Evolutionary conservation across 2,329 filamentous ascomycete species (phyloP), one percentile per base, ranked within the genome.

Genomic region (Furcasterigmium sp.): DNA sequence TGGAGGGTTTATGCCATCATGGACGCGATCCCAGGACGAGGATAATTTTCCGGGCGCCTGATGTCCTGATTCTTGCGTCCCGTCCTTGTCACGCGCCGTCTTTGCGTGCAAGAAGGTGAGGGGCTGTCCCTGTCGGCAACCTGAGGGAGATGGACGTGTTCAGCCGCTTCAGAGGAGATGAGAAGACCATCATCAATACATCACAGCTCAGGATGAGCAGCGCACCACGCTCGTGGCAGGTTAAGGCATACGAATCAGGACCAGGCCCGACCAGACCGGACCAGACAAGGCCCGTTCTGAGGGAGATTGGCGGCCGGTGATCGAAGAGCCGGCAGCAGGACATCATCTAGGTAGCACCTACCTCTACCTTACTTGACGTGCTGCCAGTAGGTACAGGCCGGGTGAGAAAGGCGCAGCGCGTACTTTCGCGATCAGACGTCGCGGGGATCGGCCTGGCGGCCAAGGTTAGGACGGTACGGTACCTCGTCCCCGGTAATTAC

Each of bases 1-100:
- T 54, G 57, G 51, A 54, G 47, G 47, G 53, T 52, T n/a, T 58
- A 59, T 60, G 53, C 55, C 55, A 58, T 55, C 56, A 52, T 53
- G 53, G 15, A 41, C 39, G 19, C 30, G 39, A 29, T 54, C 56
- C 51, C 57, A 56, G 46, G 49, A 39, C 35, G 30, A 45, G 51
- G 52, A 63, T 56, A 64, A 63, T 62, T 64, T 61, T 63, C 62
- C 61, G 60, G 53, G 53, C 56, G 54, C 56, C 54, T 60, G 51
- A 9, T 15, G 32, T 26, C 23, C n/a, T 35, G 32, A 17, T n/a
- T n/a, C n/a, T n/a, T n/a, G n/a, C n/a, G n/a, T n/a, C n/a, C n/a
- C n/a, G n/a, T n/a, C n/a, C n/a, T n/a, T n/a, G n/a, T n/a, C n/a
- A n/a, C n/a, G n/a, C n/a, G n/a, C n/a, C n/a, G n/a, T n/a, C n/a